Evolutionary conservation across 352 stramenopile species (phyloP).

Genomic region (Phytophthora constricta): DNA sequence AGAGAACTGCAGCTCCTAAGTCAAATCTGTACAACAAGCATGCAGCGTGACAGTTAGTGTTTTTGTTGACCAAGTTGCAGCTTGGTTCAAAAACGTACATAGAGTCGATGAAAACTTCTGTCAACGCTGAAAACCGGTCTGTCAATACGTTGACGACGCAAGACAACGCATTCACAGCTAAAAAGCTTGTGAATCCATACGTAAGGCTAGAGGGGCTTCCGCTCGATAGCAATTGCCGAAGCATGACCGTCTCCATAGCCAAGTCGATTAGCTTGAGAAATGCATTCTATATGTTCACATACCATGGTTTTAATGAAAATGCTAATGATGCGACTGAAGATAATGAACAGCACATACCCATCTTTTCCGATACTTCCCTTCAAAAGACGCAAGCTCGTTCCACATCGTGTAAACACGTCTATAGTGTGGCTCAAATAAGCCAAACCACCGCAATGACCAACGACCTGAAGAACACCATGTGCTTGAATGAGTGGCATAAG

Average conservation of each 20-base stretch:
- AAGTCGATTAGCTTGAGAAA: conserved; percentile 43
- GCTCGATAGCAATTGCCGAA: conserved; percentile 31
- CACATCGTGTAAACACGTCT: conserved; percentile 3
- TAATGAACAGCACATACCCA: conserved; percentile 49
- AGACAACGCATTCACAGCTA: conserved; percentile 35
- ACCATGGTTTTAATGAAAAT: conserved; percentile 1
- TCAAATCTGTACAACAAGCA: conserved; percentile 29
- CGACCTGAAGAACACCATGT: background rate
- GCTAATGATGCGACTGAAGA: background rate
- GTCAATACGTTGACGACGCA: conserved; percentile 23
- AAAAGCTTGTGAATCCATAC: conserved; percentile 28
- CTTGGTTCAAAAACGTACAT: conserved; percentile 22
- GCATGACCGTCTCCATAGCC: conserved; percentile 30
- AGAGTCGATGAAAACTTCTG: conserved; percentile 42
- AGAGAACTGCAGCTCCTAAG: conserved; percentile 33
- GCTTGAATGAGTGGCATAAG: conserved; percentile 11
- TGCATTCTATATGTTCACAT: conserved; percentile 37
- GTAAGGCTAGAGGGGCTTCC: conserved; percentile 31
- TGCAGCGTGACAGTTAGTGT: background rate
- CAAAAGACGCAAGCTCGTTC: conserved; percentile 36
- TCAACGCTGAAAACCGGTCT: conserved; percentile 29
- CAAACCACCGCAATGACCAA: conserved; percentile 4
- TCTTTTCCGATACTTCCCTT: conserved; percentile 45
- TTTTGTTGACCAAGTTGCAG: background rate
- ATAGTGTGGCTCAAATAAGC: background rate